Percentiles rank a stretch among this genome's conserved stretches.
phyloP scores from a whole-genome alignment of 306 rosid genomes.

The Lathyrus oleraceus region DNA sequence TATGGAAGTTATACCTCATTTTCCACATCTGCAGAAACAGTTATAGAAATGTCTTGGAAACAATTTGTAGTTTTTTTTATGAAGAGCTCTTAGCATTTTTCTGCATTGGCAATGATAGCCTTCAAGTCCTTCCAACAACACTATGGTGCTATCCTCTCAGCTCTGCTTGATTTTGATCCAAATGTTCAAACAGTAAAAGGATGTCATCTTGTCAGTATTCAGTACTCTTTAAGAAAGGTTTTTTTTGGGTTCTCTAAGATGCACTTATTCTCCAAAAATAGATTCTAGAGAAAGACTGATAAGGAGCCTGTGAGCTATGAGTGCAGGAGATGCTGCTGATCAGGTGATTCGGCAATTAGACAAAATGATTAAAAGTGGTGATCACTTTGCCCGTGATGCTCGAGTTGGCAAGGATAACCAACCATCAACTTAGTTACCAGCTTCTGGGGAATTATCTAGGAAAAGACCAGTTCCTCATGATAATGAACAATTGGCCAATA shows the following conservation, averaged over 20 bases:
- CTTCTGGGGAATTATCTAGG: constrained; percentile 62
- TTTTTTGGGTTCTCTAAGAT: constrained; percentile 87
- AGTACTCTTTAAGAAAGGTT: constrained; percentile 84
- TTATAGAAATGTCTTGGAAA: too few relatives aligned
- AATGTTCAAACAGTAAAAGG: too few relatives aligned
- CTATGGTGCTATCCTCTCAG: constrained; percentile 61
- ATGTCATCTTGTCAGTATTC: constrained; percentile 78
- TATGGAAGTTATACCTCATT: too few relatives aligned
- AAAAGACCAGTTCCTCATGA: constrained; percentile 63
- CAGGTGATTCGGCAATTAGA: constrained; percentile 88
- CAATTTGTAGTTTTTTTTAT: too few relatives aligned
- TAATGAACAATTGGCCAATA: too few relatives aligned
- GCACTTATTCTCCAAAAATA: too few relatives aligned
- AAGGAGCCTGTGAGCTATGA: constrained; percentile 79
- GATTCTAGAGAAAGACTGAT: constrained; percentile 85
- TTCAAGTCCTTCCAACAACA: too few relatives aligned
- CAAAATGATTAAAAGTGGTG: constrained; percentile 74
- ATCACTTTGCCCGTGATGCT: constrained; percentile 75
- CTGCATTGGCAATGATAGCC: too few relatives aligned
- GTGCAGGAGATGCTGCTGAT: too few relatives aligned
- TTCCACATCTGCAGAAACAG: too few relatives aligned
- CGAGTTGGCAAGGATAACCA: constrained; percentile 79
- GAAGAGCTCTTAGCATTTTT: too few relatives aligned
- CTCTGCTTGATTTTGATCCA: too few relatives aligned
- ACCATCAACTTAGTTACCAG: constrained; percentile 55